phyloP scores from a whole-genome alignment of 2,329 filamentous ascomycete species.

The Fusarium acutatum region DNA sequence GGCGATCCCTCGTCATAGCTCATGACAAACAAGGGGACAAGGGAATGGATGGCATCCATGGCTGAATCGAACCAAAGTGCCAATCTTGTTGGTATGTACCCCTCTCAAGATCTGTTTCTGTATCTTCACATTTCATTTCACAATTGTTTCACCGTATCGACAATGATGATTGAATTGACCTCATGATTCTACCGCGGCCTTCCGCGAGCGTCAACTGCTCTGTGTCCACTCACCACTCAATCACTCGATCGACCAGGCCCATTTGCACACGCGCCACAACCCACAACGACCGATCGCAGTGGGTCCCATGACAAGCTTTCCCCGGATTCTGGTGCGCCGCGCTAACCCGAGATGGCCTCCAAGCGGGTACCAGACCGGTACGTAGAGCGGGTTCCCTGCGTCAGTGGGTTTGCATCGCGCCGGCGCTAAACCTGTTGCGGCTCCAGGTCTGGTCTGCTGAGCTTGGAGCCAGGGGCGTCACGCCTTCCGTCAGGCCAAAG shows the following conservation, averaged over 20 bases:
- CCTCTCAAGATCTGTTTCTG: conserved; percentile 3
- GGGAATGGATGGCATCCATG: background rate
- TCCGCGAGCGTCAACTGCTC: conserved; percentile 20
- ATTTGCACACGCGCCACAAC: conserved; percentile 32
- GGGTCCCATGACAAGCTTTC: conserved; percentile 46
- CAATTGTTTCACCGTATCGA: background rate
- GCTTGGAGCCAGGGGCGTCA: conserved; percentile 40
- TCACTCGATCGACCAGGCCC: conserved; percentile 28
- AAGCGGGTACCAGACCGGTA: conserved; percentile 41
- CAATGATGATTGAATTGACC: background rate
- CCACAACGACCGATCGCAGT: conserved; percentile 39
- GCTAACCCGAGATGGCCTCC: conserved; percentile 20
- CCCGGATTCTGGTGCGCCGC: conserved; percentile 43
- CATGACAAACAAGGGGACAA: background rate
- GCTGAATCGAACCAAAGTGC: conserved; percentile 11
- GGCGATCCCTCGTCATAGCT: conserved; percentile 40
- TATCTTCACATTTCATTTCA: background rate
- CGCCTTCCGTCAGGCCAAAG: conserved; percentile 44
- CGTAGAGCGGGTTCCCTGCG: conserved; percentile 16
- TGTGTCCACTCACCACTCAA: background rate
- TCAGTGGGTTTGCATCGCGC: conserved; percentile 14
- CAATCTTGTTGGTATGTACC: conserved; percentile 20
- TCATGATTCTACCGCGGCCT: conserved; percentile 8
- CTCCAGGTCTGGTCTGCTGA: conserved; percentile 39
- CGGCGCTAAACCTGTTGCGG: conserved; percentile 39